Conservation (phyloP, 441 rosid genomes). For the Adansonia grandidieri region DNA sequence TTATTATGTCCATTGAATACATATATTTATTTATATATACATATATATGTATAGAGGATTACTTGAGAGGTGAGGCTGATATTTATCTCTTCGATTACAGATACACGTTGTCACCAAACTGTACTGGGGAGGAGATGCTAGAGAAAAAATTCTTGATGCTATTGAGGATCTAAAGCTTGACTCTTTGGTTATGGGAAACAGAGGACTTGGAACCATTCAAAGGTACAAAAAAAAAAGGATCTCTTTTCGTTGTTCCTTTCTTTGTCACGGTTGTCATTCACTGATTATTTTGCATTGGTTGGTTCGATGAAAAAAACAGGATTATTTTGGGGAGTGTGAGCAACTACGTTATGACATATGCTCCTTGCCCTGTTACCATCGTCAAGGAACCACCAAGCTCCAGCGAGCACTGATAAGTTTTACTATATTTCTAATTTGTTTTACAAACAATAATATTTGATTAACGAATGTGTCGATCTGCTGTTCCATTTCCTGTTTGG, state of each 20-base stretch:
- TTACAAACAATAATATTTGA: not conserved
- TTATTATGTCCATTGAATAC: not conserved
- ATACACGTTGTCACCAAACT: constrained; percentile 60
- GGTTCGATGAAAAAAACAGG: constrained; percentile 44
- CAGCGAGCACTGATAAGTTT: constrained; percentile 27
- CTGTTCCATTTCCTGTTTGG: not conserved
- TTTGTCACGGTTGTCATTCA: not conserved
- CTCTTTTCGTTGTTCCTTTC: not conserved
- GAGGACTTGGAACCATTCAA: constrained; percentile 78
- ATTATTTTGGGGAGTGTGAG: constrained; percentile 82
- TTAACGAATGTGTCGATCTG: not conserved
- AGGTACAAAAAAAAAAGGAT: constrained; percentile 43
- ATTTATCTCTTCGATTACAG: constrained; percentile 33
- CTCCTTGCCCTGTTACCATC: constrained; percentile 80
- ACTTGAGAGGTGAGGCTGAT: not conserved
- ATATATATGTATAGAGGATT: not conserved
- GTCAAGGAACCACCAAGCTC: constrained; percentile 52
- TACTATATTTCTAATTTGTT: not conserved
- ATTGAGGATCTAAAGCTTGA: constrained; percentile 78
- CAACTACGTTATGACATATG: constrained; percentile 60
- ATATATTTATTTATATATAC: not conserved
- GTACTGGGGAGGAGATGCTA: constrained; percentile 95
- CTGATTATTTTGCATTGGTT: not conserved
- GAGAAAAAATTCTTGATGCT: constrained; percentile 79
- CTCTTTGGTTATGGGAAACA: constrained; percentile 84